These are phyloP conservation scores for Phaseolus coccineus DNA, from an alignment of 331 rosid genomes.

Conservation along the genomic window DNA sequence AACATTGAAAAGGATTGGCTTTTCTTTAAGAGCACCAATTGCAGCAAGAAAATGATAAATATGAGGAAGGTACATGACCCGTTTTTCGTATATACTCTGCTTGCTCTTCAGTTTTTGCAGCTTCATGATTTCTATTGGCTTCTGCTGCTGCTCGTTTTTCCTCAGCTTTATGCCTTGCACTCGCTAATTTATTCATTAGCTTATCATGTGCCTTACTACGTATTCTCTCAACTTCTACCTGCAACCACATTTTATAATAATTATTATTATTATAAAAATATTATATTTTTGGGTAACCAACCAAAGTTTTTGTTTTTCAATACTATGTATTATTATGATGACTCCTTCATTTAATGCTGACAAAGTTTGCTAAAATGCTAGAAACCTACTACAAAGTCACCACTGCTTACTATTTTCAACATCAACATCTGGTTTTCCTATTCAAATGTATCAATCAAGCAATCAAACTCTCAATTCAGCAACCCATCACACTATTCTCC, in stretches of 20 bases:
- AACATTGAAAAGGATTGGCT: conserved; percentile 26
- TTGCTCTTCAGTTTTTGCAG: conserved; percentile 81
- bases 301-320: background rate
- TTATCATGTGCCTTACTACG: conserved; percentile 75
- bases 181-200: conserved; percentile 85
- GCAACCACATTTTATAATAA: conserved; percentile 40
- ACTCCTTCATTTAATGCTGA: background rate
- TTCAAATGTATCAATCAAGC: background rate
- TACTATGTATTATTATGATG: background rate
- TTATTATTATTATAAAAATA: background rate
- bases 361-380: background rate
- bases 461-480: conserved; percentile 5
- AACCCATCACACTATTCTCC: background rate
- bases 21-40: conserved; percentile 65
- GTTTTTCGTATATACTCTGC: conserved; percentile 78
- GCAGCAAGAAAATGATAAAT: conserved; percentile 69
- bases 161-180: conserved; percentile 87
- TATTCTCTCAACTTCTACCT: conserved; percentile 93
- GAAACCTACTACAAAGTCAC: background rate
- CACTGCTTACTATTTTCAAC: background rate
- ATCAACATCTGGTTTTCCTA: background rate
- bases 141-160: conserved; percentile 87
- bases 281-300: background rate
- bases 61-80: conserved; percentile 75
- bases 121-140: conserved; percentile 73